Conservation (phyloP, 345 rosid species). For the Euphorbia peplus region DNA sequence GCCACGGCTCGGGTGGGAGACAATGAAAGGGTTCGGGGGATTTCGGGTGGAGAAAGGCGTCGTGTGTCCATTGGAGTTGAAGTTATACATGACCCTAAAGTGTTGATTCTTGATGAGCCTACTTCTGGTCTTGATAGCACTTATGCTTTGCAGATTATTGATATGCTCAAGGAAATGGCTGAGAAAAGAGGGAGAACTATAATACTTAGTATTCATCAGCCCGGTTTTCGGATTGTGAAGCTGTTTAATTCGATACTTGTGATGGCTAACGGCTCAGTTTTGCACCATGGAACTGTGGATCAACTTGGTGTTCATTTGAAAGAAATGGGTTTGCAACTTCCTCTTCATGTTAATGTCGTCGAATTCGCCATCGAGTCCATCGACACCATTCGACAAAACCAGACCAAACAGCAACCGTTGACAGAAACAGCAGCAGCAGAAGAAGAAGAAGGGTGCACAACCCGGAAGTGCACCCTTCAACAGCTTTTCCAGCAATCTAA, state of each 20-base stretch:
- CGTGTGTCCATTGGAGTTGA: conserved; percentile 96
- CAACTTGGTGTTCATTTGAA: conserved; percentile 51
- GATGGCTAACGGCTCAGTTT: conserved; percentile 70
- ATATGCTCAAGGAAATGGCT: conserved; percentile 88
- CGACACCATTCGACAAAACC: conserved; percentile 41
- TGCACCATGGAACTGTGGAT: conserved; percentile 78
- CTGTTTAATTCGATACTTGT: conserved; percentile 67
- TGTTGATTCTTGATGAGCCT: conserved; percentile 91
- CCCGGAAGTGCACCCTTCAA: conserved; percentile 63
- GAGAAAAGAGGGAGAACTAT: conserved; percentile 74
- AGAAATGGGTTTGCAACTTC: conserved; percentile 57
- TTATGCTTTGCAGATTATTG: conserved; percentile 75
- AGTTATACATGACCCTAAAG: conserved; percentile 82
- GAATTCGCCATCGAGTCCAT: conserved; percentile 87
- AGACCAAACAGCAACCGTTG: too few relatives aligned
- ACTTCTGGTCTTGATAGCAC: conserved; percentile 96
- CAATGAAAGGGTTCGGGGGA: conserved; percentile 74
- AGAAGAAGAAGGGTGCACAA: conserved; percentile 40
- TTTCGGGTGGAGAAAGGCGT: conserved; percentile 95
- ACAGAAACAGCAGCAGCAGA: conserved; percentile 26
- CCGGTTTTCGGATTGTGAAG: conserved; percentile 89
- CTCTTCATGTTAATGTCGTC: conserved; percentile 60
- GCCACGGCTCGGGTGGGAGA: conserved; percentile 72
- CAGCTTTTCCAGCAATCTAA: conserved; percentile 84
- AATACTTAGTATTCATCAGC: conserved; percentile 82